Evolutionary conservation across 2,329 filamentous ascomycete species (phyloP).

Genomic region (Sporothrix brunneoviolacea): DNA sequence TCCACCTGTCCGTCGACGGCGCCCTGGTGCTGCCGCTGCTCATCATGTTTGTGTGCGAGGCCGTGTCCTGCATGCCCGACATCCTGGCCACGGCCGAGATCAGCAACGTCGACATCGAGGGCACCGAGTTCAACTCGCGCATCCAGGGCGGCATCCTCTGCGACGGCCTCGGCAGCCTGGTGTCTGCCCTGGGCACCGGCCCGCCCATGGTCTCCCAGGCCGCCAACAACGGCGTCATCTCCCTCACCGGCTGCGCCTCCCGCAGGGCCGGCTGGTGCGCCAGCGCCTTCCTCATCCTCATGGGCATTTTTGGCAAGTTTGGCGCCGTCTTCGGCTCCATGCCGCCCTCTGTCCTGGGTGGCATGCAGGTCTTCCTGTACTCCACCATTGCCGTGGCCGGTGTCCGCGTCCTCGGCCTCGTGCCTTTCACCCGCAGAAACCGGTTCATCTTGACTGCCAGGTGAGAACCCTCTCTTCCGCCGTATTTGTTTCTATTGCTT

Average conservation of each 20-base stretch:
- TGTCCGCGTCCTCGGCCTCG: slow-evolving; percentile 57
- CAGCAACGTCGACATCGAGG: slow-evolving; percentile 65
- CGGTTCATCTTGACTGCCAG: slow-evolving; percentile 60
- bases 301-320: slow-evolving; percentile 66
- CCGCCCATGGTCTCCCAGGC: slow-evolving; percentile 63
- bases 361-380: slow-evolving; percentile 59
- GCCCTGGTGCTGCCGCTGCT: slow-evolving; percentile 65
- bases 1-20: slow-evolving; percentile 62
- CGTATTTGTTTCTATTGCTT: no score
- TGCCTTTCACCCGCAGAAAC: slow-evolving; percentile 58
- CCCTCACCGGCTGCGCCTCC: slow-evolving; percentile 61
- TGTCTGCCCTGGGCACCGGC: slow-evolving; percentile 59
- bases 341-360: slow-evolving; percentile 42
- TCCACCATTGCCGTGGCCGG: slow-evolving; percentile 58
- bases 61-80: slow-evolving; percentile 54
- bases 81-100: slow-evolving; percentile 78
- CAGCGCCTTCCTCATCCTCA: slow-evolving; percentile 59
- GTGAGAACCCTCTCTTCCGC: no score
- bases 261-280: slow-evolving; percentile 60
- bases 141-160: slow-evolving; percentile 74
- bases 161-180: slow-evolving; percentile 61
- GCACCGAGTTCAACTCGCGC: slow-evolving; percentile 62
- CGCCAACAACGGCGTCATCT: slow-evolving; percentile 64
- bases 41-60: slow-evolving; percentile 69
- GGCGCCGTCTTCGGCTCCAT: slow-evolving; percentile 62